phyloP scores from a whole-genome alignment of 805 yeast genomes.

The Pichia nanzhaoensis region DNA sequence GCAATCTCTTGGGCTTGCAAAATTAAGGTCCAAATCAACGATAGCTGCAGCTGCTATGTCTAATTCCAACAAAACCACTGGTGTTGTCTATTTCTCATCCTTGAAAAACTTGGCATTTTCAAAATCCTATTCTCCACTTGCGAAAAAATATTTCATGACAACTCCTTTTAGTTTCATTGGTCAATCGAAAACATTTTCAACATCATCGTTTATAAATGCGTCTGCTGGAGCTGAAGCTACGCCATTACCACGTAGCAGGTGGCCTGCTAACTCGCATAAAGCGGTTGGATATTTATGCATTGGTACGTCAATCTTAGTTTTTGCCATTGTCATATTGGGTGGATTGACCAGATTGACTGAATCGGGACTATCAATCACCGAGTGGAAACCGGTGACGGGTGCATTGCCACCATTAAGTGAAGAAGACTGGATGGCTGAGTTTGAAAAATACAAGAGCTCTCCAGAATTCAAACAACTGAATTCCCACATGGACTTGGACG shows the following conservation, averaged over 20 bases:
- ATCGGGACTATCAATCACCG: slow-evolving; percentile 92
- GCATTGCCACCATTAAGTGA: slow-evolving; percentile 80
- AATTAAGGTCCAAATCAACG: slow-evolving; percentile 8
- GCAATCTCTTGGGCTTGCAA: slow-evolving; percentile 12
- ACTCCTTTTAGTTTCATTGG: neutral
- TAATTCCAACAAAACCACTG: neutral
- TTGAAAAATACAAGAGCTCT: slow-evolving; percentile 68
- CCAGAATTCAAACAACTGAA: slow-evolving; percentile 91
- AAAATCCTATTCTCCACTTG: neutral
- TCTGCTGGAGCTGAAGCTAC: slow-evolving; percentile 4
- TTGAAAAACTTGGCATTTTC: neutral
- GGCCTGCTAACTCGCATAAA: slow-evolving; percentile 44
- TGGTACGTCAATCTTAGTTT: slow-evolving; percentile 81
- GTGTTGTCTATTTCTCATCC: neutral
- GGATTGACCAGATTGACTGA: slow-evolving; percentile 94
- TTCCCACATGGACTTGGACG: slow-evolving; percentile 83
- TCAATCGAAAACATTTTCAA: slow-evolving; percentile 2
- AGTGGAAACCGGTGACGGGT: slow-evolving; percentile 98
- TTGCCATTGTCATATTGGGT: slow-evolving; percentile 94
- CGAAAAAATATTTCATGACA: neutral
- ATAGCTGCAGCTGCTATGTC: neutral
- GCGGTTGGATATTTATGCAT: slow-evolving; percentile 82
- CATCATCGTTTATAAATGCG: neutral
- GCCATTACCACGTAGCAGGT: slow-evolving; percentile 14
- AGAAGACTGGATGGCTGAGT: slow-evolving; percentile 81